Percentiles rank a stretch among this genome's conserved stretches.
Conservation (phyloP, 306 rosid genomes). For the Castanea mollissima region DNA sequence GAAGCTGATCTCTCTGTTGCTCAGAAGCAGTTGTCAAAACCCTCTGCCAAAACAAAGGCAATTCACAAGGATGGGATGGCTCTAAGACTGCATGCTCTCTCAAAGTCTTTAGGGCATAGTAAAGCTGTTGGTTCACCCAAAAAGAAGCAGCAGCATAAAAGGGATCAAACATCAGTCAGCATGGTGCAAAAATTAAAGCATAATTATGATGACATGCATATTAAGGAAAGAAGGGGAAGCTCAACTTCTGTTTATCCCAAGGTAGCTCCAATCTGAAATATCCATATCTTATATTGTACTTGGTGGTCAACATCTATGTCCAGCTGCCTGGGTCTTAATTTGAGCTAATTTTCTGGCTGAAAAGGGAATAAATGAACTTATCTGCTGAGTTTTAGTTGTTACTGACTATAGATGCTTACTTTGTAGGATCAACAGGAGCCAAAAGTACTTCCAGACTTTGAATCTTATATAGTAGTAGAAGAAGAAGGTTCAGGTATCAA, state of each 20-base stretch:
- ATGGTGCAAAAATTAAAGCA: conserved; percentile 20
- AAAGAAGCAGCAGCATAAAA: conserved; percentile 17
- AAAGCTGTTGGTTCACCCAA: conserved; percentile 7
- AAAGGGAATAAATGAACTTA: not conserved
- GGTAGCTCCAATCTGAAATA: conserved; percentile 22
- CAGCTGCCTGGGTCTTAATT: conserved; percentile 1
- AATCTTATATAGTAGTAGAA: conserved; percentile 45
- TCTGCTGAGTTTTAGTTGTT: not conserved
- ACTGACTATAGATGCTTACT: conserved; percentile 10
- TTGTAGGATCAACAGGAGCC: conserved; percentile 45
- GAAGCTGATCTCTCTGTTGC: conserved; percentile 11
- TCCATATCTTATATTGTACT: not conserved
- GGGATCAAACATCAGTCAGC: conserved; percentile 7
- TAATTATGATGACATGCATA: conserved; percentile 16
- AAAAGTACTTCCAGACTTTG: conserved; percentile 56
- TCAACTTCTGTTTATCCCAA: conserved; percentile 9
- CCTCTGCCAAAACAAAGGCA: conserved; percentile 11
- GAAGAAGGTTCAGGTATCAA: conserved; percentile 80
- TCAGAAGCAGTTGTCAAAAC: conserved; percentile 19
- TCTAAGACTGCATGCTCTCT: not conserved
- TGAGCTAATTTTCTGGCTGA: not conserved
- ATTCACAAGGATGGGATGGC: conserved; percentile 15
- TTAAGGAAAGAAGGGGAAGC: conserved; percentile 20
- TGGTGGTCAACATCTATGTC: not conserved
- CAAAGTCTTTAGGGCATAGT: conserved; percentile 8